Evolutionary conservation across 352 stramenopile species (phyloP), one percentile per base, ranked within the genome.

Genomic region (Pythium volutum): DNA sequence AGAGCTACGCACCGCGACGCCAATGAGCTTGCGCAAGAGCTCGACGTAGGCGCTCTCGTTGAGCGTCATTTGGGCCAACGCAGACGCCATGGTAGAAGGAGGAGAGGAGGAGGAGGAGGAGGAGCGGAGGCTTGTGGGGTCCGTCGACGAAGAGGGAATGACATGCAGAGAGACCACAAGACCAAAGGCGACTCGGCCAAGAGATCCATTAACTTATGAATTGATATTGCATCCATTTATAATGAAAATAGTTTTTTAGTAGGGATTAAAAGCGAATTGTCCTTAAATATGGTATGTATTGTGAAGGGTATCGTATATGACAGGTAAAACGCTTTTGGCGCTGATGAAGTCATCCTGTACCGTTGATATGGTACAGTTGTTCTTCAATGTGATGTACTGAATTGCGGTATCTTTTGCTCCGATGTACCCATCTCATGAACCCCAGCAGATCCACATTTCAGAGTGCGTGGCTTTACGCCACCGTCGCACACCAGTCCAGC

Each of bases 21-120:
- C 63, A 62, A 97, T 95, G 62, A 97, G 66, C 74, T 96, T 94
- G 67, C 71, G 66, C 42, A 97, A 75, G 5, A 97, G 78, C 51
- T 78, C 73, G 23, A 97, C 66, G 72, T 93, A 97, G 20, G 83
- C 74, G 16, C 65, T 72, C 34, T 93, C 81, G 64, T 97, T 79
- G 36, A 96, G 74, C 50, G 55, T 26, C 22, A 88, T 36, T 23
- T 81, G 60, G 15, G 74, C 53, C 31, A 85, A 65, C 14, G 65
- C 18, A n/a, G 71, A 75, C 25, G 62, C 55, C 66, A 78, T 76
- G 33, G 46, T 66, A 36, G 11, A 18, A 25, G 50, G 8, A 36
- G 34, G 26, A 38, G 57, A 16, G 48, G 25, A 41, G 31, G 31
- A 16, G 42, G 18, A 61, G 20, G 23, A 27, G 36, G 16, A 22